Conservation (phyloP, 805 yeast genomes). For the Wickerhamomyces hampshirensis region DNA sequence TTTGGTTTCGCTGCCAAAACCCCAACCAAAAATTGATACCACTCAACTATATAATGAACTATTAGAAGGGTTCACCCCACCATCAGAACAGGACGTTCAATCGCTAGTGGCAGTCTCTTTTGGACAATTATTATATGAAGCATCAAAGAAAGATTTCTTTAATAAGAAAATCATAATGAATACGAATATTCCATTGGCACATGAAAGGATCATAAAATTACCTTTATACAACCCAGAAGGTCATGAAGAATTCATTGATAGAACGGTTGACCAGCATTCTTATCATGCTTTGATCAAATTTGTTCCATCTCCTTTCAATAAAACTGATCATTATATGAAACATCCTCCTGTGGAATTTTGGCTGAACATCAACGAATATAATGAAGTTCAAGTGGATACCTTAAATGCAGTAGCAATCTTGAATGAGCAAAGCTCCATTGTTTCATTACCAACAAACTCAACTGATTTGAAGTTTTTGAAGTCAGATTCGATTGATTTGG, state of each 20-base stretch:
- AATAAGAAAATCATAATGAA: constrained; percentile 11
- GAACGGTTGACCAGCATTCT: constrained; percentile 23
- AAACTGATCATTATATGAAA: constrained; percentile 23
- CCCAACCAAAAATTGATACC: constrained; percentile 6
- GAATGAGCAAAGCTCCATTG: constrained; percentile 36
- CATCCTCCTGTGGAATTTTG: constrained; percentile 56
- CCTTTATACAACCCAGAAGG: constrained; percentile 13
- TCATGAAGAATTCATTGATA: constrained; percentile 7
- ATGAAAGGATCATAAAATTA: constrained; percentile 11
- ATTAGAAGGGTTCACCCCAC: neutral
- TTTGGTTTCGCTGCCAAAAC: neutral
- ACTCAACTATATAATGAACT: constrained; percentile 11
- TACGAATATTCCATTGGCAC: constrained; percentile 20
- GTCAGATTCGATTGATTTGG: constrained; percentile 13
- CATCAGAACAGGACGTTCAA: constrained; percentile 3
- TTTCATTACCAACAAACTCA: constrained; percentile 36
- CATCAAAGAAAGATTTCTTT: neutral
- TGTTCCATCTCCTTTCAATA: constrained; percentile 38
- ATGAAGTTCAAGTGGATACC: constrained; percentile 28
- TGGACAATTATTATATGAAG: constrained; percentile 20
- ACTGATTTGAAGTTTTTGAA: constrained; percentile 41
- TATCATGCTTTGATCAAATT: constrained; percentile 42
- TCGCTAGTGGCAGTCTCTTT: constrained; percentile 20
- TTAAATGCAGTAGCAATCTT: constrained; percentile 41
- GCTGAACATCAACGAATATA: constrained; percentile 38